Percentiles rank a stretch among this genome's conserved stretches.
These are phyloP conservation scores for Penicillium silybi DNA, from an alignment of 495 filamentous ascomycete species.

Conservation along the genomic window DNA sequence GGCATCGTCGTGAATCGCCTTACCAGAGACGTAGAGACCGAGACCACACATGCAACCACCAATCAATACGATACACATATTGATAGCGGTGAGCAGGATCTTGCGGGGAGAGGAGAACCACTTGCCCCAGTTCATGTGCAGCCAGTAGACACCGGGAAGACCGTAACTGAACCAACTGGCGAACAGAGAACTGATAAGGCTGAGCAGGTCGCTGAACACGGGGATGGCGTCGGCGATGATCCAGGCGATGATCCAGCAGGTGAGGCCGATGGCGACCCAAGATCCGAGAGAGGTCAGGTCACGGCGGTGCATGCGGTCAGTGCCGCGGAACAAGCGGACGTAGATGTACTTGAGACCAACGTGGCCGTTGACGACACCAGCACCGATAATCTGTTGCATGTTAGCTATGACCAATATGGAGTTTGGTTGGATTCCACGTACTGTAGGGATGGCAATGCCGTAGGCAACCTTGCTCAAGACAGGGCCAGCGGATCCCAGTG, in stretches of 20 bases:
- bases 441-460: conserved; percentile 71
- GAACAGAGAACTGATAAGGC: conserved; percentile 38
- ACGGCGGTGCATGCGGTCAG: conserved; percentile 54
- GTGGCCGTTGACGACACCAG: conserved; percentile 57
- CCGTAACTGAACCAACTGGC: conserved; percentile 42
- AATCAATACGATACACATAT: conserved; percentile 28
- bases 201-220: conserved; percentile 63
- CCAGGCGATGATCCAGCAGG: conserved; percentile 63
- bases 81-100: conserved; percentile 34
- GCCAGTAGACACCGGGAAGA: conserved; percentile 42
- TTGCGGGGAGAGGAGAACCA: conserved; percentile 34
- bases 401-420: background rate
- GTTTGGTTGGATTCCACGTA: background rate
- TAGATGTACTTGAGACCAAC: conserved; percentile 61
- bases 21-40: conserved; percentile 37
- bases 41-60: conserved; percentile 36
- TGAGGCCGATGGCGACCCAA: conserved; percentile 55
- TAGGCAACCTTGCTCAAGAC: conserved; percentile 65
- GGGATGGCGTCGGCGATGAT: conserved; percentile 71
- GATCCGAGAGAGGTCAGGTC: conserved; percentile 38
- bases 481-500: conserved; percentile 61
- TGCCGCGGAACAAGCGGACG: conserved; percentile 54
- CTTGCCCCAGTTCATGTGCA: conserved; percentile 36
- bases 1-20: conserved; percentile 29
- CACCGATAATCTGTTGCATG: conserved; percentile 25